Percentiles rank a stretch among this genome's conserved stretches.
These are phyloP conservation scores for Suhomyces maxii DNA, from an alignment of 1,139 yeast genomes.

Conservation along the genomic window DNA sequence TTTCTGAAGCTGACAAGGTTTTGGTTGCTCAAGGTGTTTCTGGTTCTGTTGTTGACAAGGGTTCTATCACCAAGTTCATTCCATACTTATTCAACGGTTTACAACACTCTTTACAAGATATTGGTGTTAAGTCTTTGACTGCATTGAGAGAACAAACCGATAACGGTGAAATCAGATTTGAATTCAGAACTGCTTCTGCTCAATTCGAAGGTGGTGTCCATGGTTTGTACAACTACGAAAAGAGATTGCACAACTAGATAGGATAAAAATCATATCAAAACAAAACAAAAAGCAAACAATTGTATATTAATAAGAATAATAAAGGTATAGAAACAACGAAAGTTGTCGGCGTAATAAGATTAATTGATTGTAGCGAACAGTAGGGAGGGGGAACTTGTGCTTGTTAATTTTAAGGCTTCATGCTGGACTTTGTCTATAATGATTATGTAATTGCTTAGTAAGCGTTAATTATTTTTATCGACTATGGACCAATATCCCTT, in stretches of 20 bases:
- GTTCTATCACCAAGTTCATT: conserved; percentile 87
- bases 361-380: too few relatives aligned
- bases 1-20: conserved; percentile 92
- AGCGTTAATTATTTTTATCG: too few relatives aligned
- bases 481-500: too few relatives aligned
- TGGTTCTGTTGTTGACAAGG: conserved; percentile 96
- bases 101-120: conserved; percentile 98
- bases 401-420: too few relatives aligned
- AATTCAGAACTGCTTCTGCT: conserved; percentile 97
- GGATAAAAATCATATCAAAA: background rate
- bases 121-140: conserved; percentile 73
- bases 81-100: conserved; percentile 94
- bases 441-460: too few relatives aligned
- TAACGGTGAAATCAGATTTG: conserved; percentile 80
- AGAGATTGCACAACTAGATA: conserved; percentile 83
- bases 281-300: background rate
- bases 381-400: too few relatives aligned
- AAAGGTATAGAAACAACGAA: background rate
- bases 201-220: conserved; percentile 99
- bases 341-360: background rate
- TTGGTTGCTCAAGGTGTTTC: conserved; percentile 99
- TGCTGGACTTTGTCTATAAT: too few relatives aligned
- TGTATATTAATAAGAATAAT: conserved; percentile 4
- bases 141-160: conserved; percentile 67
- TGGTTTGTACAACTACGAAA: conserved; percentile 94